phyloP scores from a whole-genome alignment of 2,329 filamentous ascomycete genomes.

The Penicillium concentricum region DNA sequence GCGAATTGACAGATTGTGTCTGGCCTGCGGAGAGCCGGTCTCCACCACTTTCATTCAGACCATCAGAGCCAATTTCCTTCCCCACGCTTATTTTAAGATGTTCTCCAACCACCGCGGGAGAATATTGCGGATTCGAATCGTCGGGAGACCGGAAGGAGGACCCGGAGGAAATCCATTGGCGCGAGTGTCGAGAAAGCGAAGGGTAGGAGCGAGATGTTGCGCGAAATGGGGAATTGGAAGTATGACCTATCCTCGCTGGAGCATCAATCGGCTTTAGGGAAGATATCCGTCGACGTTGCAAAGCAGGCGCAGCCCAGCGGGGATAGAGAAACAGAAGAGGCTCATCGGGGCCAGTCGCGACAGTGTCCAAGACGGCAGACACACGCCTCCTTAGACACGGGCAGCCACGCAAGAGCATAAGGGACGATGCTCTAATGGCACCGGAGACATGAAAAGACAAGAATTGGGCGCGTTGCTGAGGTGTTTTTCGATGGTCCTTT shows the following conservation, averaged over 20 bases:
- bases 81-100: no score
- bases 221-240: background rate
- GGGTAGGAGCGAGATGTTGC: background rate
- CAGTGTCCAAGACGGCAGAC: slow-evolving; percentile 36
- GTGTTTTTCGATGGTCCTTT: slow-evolving; percentile 12
- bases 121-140: background rate
- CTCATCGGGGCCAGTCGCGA: slow-evolving; percentile 40
- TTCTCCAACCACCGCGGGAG: background rate
- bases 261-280: slow-evolving; percentile 12
- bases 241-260: background rate
- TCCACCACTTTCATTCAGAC: background rate
- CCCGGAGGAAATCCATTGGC: slow-evolving; percentile 26
- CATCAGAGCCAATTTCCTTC: background rate
- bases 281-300: slow-evolving; percentile 23
- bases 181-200: slow-evolving; percentile 13
- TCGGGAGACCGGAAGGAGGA: background rate
- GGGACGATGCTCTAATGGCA: slow-evolving; percentile 16
- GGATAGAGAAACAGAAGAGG: slow-evolving; percentile 49
- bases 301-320: slow-evolving; percentile 36
- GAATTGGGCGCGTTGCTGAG: slow-evolving; percentile 4
- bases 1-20: background rate
- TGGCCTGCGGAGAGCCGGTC: background rate
- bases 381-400: slow-evolving; percentile 42
- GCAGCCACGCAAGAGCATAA: slow-evolving; percentile 46
- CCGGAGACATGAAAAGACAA: slow-evolving; percentile 16